phyloP scores from a whole-genome alignment of 805 yeast genomes.

The Debaryomyces castellii region DNA sequence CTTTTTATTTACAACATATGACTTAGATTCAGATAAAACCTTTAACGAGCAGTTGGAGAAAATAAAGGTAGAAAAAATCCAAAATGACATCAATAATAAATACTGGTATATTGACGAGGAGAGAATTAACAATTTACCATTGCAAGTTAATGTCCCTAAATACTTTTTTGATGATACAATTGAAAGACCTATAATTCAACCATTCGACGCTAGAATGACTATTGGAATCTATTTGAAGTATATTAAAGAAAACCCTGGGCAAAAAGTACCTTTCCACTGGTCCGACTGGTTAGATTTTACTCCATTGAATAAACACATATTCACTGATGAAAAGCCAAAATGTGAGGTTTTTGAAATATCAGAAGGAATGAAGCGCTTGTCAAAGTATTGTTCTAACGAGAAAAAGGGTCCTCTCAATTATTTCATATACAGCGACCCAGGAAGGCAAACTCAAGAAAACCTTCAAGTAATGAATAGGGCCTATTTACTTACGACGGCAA shows the following conservation, averaged over 20 bases:
- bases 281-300: constrained; percentile 57
- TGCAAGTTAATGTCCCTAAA: constrained; percentile 15
- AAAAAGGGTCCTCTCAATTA: constrained; percentile 20
- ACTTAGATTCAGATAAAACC: constrained; percentile 13
- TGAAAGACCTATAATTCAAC: constrained; percentile 19
- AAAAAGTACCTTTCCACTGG: constrained; percentile 50
- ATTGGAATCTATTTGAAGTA: constrained; percentile 47
- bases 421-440: constrained; percentile 16
- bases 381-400: constrained; percentile 20
- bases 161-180: constrained; percentile 7
- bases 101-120: constrained; percentile 22
- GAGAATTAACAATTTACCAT: constrained; percentile 8
- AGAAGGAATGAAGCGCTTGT: constrained; percentile 6
- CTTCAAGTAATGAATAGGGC: constrained; percentile 28
- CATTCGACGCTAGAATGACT: constrained; percentile 58
- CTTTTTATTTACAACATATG: constrained; percentile 15
- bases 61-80: constrained; percentile 11
- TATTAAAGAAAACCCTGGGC: constrained; percentile 17
- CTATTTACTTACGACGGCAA: constrained; percentile 23
- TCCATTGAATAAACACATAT: constrained; percentile 30
- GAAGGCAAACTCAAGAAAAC: constrained; percentile 23
- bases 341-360: constrained; percentile 9
- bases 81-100: constrained; percentile 13
- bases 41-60: constrained; percentile 10
- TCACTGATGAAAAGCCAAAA: constrained; percentile 10